Evolutionary conservation across 2,329 filamentous ascomycete genomes (phyloP), one percentile per base, ranked within the genome.

Genomic region (Bipolaris cookei): DNA sequence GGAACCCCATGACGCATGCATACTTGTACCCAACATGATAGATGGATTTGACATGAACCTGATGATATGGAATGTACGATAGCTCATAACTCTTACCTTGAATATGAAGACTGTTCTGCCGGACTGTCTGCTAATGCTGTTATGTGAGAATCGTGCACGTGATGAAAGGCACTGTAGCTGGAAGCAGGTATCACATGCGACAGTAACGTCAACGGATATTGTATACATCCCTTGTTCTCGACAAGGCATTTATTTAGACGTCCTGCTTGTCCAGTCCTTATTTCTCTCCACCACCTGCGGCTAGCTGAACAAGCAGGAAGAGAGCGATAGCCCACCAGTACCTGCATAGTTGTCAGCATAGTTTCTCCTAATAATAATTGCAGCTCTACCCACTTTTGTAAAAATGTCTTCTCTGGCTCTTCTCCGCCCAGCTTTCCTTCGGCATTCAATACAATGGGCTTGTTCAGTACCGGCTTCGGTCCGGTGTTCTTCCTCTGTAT

Each of bases 361-460:
- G 6, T 3, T 13, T 11, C 28, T n/a, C n/a, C 14, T 8, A 34
- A 13, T 10, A 32, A 10, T 6, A 16, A 35, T 20, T 20, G 20
- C 49, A 38, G 8, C 23, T 13, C 25, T 42, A 75, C 79, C 64
- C 63, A 82, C 80, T 83, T 83, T 64, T 83, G 81, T 61, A 83
- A 68, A 62, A 83, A 82, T 3, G 74, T 75, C 76, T 82, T 82
- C 68, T 83, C 78, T 7, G 75, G 74, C 67, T 80, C 79, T 62
- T 79, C 74, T 18, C 58, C 68, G 4, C 75, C 78, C 47, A 87
- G 78, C 61, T 78, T 80, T 0, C 86, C 86, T 45, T 81, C 79
- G 25, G 83, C 81, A 64, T 85, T 85, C 61, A 85, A 76, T 51
- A 84, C 76, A 48, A 84, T 81, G 0, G 84, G 84, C 44, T 81